Conservation (phyloP, 1,139 yeast species). For the Scheffersomyces quercinus region DNA sequence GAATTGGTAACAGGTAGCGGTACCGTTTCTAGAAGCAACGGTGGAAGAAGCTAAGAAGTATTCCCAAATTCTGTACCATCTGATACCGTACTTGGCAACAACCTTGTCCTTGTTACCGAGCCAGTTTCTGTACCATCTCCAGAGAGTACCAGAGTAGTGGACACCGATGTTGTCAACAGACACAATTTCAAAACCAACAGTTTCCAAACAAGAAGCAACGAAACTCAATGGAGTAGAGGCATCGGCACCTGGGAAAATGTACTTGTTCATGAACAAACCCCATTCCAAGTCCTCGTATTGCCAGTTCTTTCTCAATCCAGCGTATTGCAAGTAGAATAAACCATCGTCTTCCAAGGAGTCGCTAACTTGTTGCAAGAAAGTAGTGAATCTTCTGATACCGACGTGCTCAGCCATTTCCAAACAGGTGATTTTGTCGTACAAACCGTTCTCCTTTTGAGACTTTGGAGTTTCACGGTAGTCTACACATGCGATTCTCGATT, state of each 20-base stretch:
- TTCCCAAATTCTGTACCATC: conserved; percentile 96
- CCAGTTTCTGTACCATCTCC: conserved; percentile 98
- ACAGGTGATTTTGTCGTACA: conserved; percentile 86
- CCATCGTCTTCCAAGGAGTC: conserved; percentile 93
- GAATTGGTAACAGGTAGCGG: conserved; percentile 91
- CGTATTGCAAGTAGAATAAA: conserved; percentile 80
- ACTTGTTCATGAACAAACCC: conserved; percentile 96
- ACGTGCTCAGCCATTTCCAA: conserved; percentile 97
- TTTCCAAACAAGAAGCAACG: conserved; percentile 75
- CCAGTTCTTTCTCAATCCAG: conserved; percentile 91
- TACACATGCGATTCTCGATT: conserved; percentile 75
- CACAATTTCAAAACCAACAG: conserved; percentile 83
- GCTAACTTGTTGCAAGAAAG: conserved; percentile 77
- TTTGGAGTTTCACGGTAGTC: conserved; percentile 92
- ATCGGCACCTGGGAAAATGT: conserved; percentile 97
- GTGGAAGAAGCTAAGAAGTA: conserved; percentile 81
- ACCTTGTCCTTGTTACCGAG: conserved; percentile 77
- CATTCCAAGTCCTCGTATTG: conserved; percentile 91
- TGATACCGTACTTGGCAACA: conserved; percentile 77
- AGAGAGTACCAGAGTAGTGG: conserved; percentile 86
- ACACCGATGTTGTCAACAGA: conserved; percentile 88
- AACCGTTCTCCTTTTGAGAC: conserved; percentile 55
- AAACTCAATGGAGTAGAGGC: conserved; percentile 93
- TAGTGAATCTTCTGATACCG: conserved; percentile 80
- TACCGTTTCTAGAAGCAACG: conserved; percentile 88